A percentile compares a stretch with the other conserved stretches of the same genome.
phyloP scores from a whole-genome alignment of 805 yeast genomes.

The Pichia insulana region DNA sequence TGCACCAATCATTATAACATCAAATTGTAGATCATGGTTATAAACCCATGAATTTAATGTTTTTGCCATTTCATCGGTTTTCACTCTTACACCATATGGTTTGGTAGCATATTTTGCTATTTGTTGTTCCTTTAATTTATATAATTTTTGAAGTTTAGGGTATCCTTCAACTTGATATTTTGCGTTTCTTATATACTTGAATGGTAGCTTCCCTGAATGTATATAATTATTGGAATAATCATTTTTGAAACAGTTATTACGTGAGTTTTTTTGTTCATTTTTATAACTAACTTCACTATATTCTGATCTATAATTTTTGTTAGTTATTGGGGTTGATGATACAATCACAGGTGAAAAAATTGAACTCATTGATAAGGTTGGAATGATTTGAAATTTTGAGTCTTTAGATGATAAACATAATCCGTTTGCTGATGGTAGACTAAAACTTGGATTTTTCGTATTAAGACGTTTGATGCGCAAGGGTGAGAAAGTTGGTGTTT shows the following conservation, averaged over 20 bases:
- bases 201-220: constrained; percentile 56
- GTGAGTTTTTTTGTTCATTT: not conserved
- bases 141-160: constrained; percentile 68
- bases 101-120: constrained; percentile 41
- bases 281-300: not conserved
- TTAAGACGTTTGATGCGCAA: constrained; percentile 1
- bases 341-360: not conserved
- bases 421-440: not conserved
- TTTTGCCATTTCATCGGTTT: constrained; percentile 44
- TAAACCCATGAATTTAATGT: constrained; percentile 55
- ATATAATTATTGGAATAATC: constrained; percentile 68
- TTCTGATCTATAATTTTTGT: not conserved
- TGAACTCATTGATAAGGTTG: not conserved
- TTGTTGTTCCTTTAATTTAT: constrained; percentile 56
- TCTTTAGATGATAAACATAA: constrained; percentile 1
- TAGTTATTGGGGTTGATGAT: not conserved
- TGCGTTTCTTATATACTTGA: constrained; percentile 54
- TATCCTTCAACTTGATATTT: constrained; percentile 70
- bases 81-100: constrained; percentile 59
- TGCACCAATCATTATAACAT: constrained; percentile 88
- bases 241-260: constrained; percentile 36
- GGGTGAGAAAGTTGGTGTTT: constrained; percentile 5
- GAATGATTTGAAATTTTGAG: constrained; percentile 1
- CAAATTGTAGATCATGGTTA: constrained; percentile 56
- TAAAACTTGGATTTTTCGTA: not conserved